Evolutionary conservation across 129 eudicot species (phyloP).

Genomic region (Flaveria bidentis): DNA sequence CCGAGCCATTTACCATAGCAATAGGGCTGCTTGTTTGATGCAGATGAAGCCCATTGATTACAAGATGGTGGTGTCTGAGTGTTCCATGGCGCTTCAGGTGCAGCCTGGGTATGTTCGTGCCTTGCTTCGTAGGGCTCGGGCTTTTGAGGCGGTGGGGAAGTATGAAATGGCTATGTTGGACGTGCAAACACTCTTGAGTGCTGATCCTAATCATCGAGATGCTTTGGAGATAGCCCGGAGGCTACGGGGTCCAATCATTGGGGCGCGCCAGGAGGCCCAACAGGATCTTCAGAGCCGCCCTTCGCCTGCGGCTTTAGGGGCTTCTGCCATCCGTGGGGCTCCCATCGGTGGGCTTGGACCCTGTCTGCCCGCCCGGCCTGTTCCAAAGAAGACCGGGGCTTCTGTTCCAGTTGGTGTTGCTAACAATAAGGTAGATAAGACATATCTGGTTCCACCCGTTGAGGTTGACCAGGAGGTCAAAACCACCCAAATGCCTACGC

Average conservation of each 20-base stretch:
- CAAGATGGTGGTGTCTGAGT: slow-evolving; percentile 74
- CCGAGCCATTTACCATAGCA: slow-evolving; percentile 87
- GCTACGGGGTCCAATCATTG: slow-evolving; percentile 52
- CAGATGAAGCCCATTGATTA: slow-evolving; percentile 95
- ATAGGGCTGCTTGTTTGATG: slow-evolving; percentile 95
- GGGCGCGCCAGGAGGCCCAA: slow-evolving; percentile 76
- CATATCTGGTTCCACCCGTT: slow-evolving; percentile 41
- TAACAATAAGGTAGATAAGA: slow-evolving; percentile 59
- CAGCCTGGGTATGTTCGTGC: slow-evolving; percentile 85
- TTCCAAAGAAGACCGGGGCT: slow-evolving; percentile 58
- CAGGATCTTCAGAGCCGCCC: slow-evolving; percentile 96
- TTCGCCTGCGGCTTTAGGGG: slow-evolving; percentile 96
- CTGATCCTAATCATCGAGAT: slow-evolving; percentile 69
- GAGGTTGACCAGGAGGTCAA: slow-evolving; percentile 61
- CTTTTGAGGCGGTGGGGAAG: slow-evolving; percentile 86
- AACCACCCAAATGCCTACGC: slow-evolving; percentile 63
- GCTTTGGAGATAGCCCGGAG: slow-evolving; percentile 77
- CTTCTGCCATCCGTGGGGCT: slow-evolving; percentile 95
- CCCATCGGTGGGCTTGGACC: slow-evolving; percentile 90
- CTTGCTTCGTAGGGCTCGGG: slow-evolving; percentile 85
- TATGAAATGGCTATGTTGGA: slow-evolving; percentile 83
- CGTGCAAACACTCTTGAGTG: slow-evolving; percentile 62
- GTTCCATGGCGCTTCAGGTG: slow-evolving; percentile 81
- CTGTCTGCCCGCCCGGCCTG: slow-evolving; percentile 79
- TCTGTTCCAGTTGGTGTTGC: slow-evolving; percentile 38